Evolutionary conservation across 2,329 filamentous ascomycete genomes (phyloP), one percentile per base, ranked within the genome.

Genomic region (Knoxdaviesia capensis): DNA sequence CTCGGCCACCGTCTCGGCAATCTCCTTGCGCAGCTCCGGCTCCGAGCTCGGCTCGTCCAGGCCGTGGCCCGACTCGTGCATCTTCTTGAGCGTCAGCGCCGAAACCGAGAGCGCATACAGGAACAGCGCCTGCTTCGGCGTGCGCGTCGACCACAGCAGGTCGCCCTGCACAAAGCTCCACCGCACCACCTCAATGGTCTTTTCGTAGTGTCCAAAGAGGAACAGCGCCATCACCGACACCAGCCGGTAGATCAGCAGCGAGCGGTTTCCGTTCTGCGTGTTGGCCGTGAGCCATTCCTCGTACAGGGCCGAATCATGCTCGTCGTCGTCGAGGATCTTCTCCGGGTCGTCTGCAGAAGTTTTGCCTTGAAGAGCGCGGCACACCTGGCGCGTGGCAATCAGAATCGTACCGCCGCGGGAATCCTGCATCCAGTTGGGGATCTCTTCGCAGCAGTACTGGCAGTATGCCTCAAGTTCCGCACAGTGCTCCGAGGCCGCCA

Each of bases 301-400:
- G 56, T 79, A 80, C 2, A 57, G 55, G 2, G 55, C 48, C 1
- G 71, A 65, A 43, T 71, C 66, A 51, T 87, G 81, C 38, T 73
- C 64, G n/a, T 72, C 64, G 48, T 87, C 81, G 36, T 66, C 71
- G 62, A 87, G 69, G 7, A 86, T 64, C 11, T 68, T 62, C 0
- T 63, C 52, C 0, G 75, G 58, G 7, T 68, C 60, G 7, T 60
- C 56, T 3, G 58, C 58, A 7, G 58, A 57, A 0, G 82, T 87
- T 55, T 85, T 87, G 42, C 82, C 82, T 53, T 85, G 79, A 20
- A 87, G 58, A 28, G 82, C 78, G 40, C 79, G 71, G 41, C 68
- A 71, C 29, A 71, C 66, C 53, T 87, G 81, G 40, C 77, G 63
- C 4, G 78, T 64, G 3, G 71, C 68, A 45, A 80, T 71, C 6